These are phyloP conservation scores for Zoysia japonica DNA, from an alignment of 176 grass and related monocot genomes.

Conservation along the genomic window DNA sequence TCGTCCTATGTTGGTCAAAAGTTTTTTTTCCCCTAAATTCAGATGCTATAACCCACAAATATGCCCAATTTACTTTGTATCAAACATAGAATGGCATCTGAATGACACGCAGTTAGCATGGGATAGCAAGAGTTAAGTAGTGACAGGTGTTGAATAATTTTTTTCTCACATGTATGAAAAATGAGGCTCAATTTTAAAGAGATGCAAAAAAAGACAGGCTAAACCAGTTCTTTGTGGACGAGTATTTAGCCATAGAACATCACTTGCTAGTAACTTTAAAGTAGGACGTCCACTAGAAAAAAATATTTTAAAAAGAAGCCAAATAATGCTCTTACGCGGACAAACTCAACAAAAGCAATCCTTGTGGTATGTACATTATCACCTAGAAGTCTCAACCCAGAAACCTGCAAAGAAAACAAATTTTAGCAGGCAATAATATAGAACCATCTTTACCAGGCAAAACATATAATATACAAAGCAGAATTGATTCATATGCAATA, in stretches of 20 bases:
- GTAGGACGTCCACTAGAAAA: background rate
- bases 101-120: conserved; percentile 5
- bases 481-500: background rate
- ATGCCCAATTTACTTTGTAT: conserved; percentile 1
- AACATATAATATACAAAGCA: background rate
- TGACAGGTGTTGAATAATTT: background rate
- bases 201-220: conserved; percentile 3
- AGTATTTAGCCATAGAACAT: conserved; percentile 10
- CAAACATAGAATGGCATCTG: conserved; percentile 13
- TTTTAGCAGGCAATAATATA: conserved; percentile 18
- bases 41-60: background rate
- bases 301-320: conserved; percentile 9
- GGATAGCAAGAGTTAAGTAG: conserved; percentile 13
- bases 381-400: conserved; percentile 84
- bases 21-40: background rate
- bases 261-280: conserved; percentile 1
- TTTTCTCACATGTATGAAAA: conserved; percentile 5
- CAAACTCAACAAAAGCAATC: conserved; percentile 95
- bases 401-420: conserved; percentile 59
- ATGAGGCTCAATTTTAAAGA: background rate
- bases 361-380: conserved; percentile 88
- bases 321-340: conserved; percentile 56
- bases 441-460: background rate
- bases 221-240: background rate
- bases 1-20: no score